Percentiles rank a stretch among this genome's conserved stretches.
Evolutionary conservation across 352 stramenopile genomes (phyloP).

Genomic region (Phytophthora sansomeana): DNA sequence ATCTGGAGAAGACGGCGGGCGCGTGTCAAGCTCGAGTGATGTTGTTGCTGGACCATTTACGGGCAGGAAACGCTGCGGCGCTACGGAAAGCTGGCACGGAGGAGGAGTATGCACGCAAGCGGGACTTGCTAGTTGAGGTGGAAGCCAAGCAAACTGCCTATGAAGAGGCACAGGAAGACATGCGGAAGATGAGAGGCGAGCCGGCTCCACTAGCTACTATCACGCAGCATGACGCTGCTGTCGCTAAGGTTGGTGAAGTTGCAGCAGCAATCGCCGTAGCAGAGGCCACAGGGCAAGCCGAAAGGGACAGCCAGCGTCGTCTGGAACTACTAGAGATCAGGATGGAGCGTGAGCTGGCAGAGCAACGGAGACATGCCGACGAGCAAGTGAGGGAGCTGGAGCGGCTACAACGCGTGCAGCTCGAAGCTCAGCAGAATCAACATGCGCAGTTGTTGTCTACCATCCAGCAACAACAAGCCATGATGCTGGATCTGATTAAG

Average conservation of each 20-base stretch:
- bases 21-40: slow-evolving; percentile 41
- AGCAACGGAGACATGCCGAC: slow-evolving; percentile 38
- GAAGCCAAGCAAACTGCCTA: slow-evolving; percentile 28
- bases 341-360: slow-evolving; percentile 44
- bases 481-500: slow-evolving; percentile 52
- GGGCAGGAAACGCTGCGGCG: slow-evolving; percentile 37
- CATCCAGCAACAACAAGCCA: slow-evolving; percentile 50
- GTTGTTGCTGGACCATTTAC: slow-evolving; percentile 42
- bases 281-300: slow-evolving; percentile 24
- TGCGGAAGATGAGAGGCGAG: slow-evolving; percentile 22
- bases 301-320: slow-evolving; percentile 28
- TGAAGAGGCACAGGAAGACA: slow-evolving; percentile 24
- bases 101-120: slow-evolving; percentile 41
- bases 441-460: slow-evolving; percentile 40
- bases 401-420: slow-evolving; percentile 31
- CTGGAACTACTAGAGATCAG: slow-evolving; percentile 43
- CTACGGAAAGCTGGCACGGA: slow-evolving; percentile 39
- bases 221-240: slow-evolving; percentile 37
- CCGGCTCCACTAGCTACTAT: neutral
- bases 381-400: slow-evolving; percentile 40
- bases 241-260: slow-evolving; percentile 33
- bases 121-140: slow-evolving; percentile 32
- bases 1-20: slow-evolving; percentile 45
- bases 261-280: slow-evolving; percentile 31
- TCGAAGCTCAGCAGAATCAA: slow-evolving; percentile 39